Evolutionary conservation across 768 basidiomycete species (phyloP).

Genomic region (Amanita phalloides): DNA sequence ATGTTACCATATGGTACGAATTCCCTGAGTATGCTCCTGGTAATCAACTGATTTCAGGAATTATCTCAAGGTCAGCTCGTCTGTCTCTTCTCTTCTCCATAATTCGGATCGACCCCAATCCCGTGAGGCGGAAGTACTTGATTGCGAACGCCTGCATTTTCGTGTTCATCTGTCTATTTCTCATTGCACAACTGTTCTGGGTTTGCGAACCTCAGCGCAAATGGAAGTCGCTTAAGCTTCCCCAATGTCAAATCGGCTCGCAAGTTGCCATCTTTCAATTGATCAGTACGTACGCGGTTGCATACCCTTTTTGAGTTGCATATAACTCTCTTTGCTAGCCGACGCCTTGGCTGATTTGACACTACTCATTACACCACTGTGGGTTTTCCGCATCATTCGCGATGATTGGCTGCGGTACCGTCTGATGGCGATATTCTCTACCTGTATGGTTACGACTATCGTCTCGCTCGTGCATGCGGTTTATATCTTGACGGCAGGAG

Average conservation of each 20-base stretch:
- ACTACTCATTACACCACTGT: slow-evolving; percentile 33
- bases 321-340: slow-evolving; percentile 18
- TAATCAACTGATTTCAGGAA: background rate
- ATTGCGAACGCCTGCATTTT: slow-evolving; percentile 20
- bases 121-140: slow-evolving; percentile 14
- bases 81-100: slow-evolving; percentile 44
- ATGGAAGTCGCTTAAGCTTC: slow-evolving; percentile 26
- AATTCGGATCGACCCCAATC: slow-evolving; percentile 37
- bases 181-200: slow-evolving; percentile 35
- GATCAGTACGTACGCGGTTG: slow-evolving; percentile 26
- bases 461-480: slow-evolving; percentile 37
- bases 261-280: slow-evolving; percentile 45
- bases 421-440: slow-evolving; percentile 42
- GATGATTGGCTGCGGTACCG: slow-evolving; percentile 27
- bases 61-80: slow-evolving; percentile 27
- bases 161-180: slow-evolving; percentile 18
- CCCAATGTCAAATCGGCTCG: slow-evolving; percentile 33
- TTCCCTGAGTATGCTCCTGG: background rate
- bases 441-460: slow-evolving; percentile 38
- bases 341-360: slow-evolving; percentile 37
- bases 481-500: slow-evolving; percentile 23
- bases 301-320: background rate
- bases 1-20: slow-evolving; percentile 27
- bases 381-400: slow-evolving; percentile 33
- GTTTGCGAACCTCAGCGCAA: slow-evolving; percentile 25